Conservation (phyloP, 2,329 filamentous ascomycete species). For the Graphilbum fragrans region DNA sequence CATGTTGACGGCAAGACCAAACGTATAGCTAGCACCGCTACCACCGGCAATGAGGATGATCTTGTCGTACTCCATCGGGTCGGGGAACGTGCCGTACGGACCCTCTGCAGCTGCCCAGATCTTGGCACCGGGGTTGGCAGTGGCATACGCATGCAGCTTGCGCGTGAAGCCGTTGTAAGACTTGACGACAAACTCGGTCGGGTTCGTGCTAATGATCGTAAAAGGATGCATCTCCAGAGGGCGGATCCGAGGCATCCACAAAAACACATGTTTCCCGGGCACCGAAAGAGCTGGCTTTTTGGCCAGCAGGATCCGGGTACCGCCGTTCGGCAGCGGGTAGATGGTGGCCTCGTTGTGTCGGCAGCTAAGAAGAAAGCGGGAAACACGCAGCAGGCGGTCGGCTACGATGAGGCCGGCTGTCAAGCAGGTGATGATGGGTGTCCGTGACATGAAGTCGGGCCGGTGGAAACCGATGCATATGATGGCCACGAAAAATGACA, state of each 20-base stretch:
- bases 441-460: conserved; percentile 28
- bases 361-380: conserved; percentile 29
- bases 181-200: conserved; percentile 46
- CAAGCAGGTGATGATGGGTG: conserved; percentile 28
- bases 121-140: conserved; percentile 31
- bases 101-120: conserved; percentile 45
- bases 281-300: conserved; percentile 32
- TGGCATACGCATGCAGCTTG: conserved; percentile 38
- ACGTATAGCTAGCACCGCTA: conserved; percentile 47
- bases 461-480: conserved; percentile 39
- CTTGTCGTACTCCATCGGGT: conserved; percentile 39
- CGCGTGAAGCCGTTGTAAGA: conserved; percentile 47
- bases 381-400: conserved; percentile 36
- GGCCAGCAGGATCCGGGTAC: conserved; percentile 39
- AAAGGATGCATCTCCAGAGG: conserved; percentile 50
- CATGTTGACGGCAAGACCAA: conserved; percentile 33
- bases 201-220: conserved; percentile 40
- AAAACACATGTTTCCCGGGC: conserved; percentile 49
- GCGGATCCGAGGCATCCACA: conserved; percentile 50
- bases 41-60: conserved; percentile 49
- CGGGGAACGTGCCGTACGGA: conserved; percentile 43
- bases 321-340: conserved; percentile 39
- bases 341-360: conserved; percentile 39
- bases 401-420: conserved; percentile 34
- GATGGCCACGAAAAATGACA: conserved; percentile 34